Conservation (phyloP, 371 early-diverging fungal genomes). For the Nematocida displodere region DNA sequence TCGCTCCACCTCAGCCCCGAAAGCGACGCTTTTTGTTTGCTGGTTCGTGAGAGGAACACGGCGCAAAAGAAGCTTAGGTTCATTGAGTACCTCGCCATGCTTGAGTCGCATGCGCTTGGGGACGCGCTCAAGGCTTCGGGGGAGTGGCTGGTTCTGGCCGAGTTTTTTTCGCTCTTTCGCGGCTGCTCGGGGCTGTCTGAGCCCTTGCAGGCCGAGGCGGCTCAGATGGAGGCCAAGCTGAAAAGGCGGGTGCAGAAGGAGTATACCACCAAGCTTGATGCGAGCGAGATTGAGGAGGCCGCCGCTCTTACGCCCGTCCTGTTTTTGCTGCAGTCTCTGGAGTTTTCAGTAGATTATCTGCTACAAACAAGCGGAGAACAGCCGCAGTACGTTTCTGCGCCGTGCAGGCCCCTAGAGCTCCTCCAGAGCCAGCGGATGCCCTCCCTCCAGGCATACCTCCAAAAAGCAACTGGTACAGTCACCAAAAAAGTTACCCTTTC, state of each 20-base stretch:
- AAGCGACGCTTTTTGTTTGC: neutral
- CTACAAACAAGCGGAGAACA: neutral
- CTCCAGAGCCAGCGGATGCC: neutral
- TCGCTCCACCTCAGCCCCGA: neutral
- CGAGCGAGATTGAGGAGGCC: too few species aligned
- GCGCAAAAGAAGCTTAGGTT: neutral
- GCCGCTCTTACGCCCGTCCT: neutral
- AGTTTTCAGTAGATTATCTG: neutral
- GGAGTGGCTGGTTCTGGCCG: neutral
- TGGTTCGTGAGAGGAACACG: neutral
- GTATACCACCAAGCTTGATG: neutral
- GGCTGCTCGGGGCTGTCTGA: neutral
- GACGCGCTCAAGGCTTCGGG: neutral
- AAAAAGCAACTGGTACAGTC: neutral
- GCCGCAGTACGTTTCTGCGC: conserved; percentile 2
- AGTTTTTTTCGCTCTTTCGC: neutral
- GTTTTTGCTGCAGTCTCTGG: neutral
- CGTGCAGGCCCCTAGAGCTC: neutral
- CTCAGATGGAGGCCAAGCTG: neutral
- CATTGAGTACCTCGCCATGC: neutral
- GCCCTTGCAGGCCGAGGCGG: neutral
- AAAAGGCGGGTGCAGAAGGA: neutral
- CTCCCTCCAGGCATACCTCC: neutral
- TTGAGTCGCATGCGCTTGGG: neutral
- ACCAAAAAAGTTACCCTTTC: neutral